Evolutionary conservation across 148 eudicot species (phyloP), one percentile per base, ranked within the genome.

Genomic region (Cornus florida): DNA sequence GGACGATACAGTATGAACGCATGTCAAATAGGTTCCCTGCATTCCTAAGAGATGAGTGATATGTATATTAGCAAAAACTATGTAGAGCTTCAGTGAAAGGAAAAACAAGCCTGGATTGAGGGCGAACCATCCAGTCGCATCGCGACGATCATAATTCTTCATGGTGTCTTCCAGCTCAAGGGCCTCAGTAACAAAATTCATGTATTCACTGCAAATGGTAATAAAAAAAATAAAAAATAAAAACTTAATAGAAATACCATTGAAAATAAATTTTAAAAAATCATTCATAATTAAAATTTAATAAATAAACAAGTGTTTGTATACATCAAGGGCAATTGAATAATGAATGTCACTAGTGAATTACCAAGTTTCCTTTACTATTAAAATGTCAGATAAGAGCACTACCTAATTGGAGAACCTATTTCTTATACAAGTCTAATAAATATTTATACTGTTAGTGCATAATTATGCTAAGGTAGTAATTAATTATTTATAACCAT

Each of bases 131-230:
- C 97, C 97, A 86, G 89, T 90, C 59, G 87, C 88, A 87, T 86
- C 81, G 17, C 87, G 87, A 35, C 79, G 92, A 59, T 93, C 94
- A 81, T 78, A 86, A 82, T 92, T 95, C 88, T 91, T 95, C 32
- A 95, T 76, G 9, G 96, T 95, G 81, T 93, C 98, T 86, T 95
- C 98, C 83, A 93, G 84, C 83, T 93, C 97, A 75, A 95, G 94
- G 60, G 97, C 97, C 82, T 91, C 96, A 43, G 80, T 85, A 74
- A 95, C 96, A 85, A 80, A 89, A 38, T 86, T 90, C 85, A 90
- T 83, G 83, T 95, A 93, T 79, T 93, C 97, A 83, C 98, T 93
- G 93, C 84, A 85, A 78, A 83, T 71, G 22, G 28, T 28, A 28
- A 48, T 10, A 39, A 32, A 67, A 67, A 64, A 69, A 60, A 70